Evolutionary conservation across 2,329 filamentous ascomycete genomes (phyloP), one percentile per base, ranked within the genome.

Genomic region (Periconia sp.): DNA sequence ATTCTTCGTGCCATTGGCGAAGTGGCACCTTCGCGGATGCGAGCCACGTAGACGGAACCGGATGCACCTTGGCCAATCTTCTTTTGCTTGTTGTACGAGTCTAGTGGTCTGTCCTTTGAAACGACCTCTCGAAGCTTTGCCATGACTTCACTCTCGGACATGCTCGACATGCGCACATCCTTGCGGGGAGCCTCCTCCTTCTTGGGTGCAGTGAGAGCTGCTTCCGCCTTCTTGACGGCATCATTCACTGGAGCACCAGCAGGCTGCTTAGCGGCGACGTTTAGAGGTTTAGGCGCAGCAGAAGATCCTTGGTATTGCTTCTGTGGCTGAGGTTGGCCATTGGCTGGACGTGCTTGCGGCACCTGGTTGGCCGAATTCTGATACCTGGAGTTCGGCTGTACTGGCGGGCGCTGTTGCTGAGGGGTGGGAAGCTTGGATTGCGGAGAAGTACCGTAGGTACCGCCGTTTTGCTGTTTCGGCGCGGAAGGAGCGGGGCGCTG

Each of bases 11-110:
- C 92, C 54, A 89, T 83, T 12, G 79, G 72, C n/a, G 91, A 95
- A n/a, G 84, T 81, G 2, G 92, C 89, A 43, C 82, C 86, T 65
- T 96, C 89, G 71, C 94, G 94, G 51, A 99, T 89, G 66, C 95
- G 94, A 52, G 94, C 94, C 50, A 99, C 92, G 65, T 99, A 99
- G 34, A 99, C 94, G 16, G 92, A 97, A 44, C 94, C 94, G 50
- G 94, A 99, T 42, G 94, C 94, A 73, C 94, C 94, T 71, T 99
- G 94, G 15, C 94, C 94, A 71, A 99, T 97, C 81, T 99, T 99
- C 82, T 96, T 96, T 74, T 97, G 94, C 78, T 99, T 99, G 63
- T 92, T 92, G 77, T 99, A 99, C 17, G 92, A 96, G 55, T 95
- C 78, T 61, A 95, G 88, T 39, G 94, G 94, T 65, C 95, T 92